Conservation (phyloP, 257 asterid species). For the Marsdenia floribunda region DNA sequence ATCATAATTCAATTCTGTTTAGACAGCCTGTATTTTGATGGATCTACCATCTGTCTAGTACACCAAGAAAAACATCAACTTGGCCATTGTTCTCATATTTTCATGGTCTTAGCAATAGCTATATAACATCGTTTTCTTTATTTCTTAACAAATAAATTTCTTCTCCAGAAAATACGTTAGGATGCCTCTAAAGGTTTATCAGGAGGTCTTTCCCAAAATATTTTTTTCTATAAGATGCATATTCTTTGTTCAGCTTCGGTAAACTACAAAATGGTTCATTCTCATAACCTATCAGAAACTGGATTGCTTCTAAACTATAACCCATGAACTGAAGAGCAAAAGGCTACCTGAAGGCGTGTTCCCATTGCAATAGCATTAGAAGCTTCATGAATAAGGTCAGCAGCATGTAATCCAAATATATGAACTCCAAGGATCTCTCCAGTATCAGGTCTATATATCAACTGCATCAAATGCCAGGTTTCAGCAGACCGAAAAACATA, state of each 20-base stretch:
- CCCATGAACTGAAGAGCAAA: constrained; percentile 15
- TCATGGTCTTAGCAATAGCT: background rate
- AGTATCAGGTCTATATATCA: constrained; percentile 83
- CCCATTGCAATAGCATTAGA: constrained; percentile 93
- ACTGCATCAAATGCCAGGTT: constrained; percentile 45
- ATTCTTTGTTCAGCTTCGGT: background rate
- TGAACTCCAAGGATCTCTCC: constrained; percentile 97
- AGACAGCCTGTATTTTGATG: background rate
- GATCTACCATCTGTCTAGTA: background rate
- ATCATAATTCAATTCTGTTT: background rate
- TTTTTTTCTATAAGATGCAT: background rate
- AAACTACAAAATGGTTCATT: background rate
- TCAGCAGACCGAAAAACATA: background rate
- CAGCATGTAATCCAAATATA: constrained; percentile 89
- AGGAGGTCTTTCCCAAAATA: background rate
- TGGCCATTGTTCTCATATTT: background rate
- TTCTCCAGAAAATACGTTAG: background rate
- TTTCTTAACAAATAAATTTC: background rate
- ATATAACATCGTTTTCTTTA: background rate
- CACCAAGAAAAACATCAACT: background rate
- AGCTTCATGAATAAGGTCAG: constrained; percentile 94
- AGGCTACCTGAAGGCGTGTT: constrained; percentile 67
- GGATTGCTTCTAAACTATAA: background rate
- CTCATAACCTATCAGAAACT: background rate
- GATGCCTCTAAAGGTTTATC: background rate